phyloP scores from a whole-genome alignment of 208 protist species.

The Leishmania martiniquensis region DNA sequence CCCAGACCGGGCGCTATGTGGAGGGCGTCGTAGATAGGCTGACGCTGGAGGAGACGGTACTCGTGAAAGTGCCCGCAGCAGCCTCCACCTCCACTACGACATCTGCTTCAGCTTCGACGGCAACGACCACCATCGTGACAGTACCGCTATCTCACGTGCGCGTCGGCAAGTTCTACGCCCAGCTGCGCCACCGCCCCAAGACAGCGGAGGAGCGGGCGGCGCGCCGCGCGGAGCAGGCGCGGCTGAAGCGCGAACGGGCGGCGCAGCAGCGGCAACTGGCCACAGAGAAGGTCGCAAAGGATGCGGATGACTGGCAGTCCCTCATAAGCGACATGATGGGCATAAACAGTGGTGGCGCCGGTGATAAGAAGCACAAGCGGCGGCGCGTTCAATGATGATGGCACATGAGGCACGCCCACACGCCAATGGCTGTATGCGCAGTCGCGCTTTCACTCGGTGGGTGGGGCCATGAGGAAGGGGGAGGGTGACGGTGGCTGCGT shows the following conservation, averaged over 20 bases:
- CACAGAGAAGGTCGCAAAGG: conserved; percentile 53
- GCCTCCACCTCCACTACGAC: background rate
- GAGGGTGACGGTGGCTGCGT: too few relatives aligned
- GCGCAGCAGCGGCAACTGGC: conserved; percentile 45
- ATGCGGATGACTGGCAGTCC: conserved; percentile 75
- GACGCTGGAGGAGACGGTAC: conserved; percentile 67
- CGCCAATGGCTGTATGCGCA: too few relatives aligned
- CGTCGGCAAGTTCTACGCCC: conserved; percentile 57
- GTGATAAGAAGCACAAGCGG: conserved; percentile 10
- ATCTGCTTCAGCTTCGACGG: background rate
- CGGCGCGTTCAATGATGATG: conserved; percentile 10
- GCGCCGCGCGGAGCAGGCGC: conserved; percentile 43
- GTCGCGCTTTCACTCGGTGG: too few relatives aligned
- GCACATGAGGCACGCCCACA: background rate
- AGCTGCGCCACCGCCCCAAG: conserved; percentile 47
- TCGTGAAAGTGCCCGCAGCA: conserved; percentile 35
- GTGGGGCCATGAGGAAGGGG: too few relatives aligned
- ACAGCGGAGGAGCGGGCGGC: conserved; percentile 49
- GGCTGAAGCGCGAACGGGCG: conserved; percentile 51
- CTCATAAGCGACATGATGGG: conserved; percentile 67
- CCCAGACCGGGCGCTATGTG: conserved; percentile 40
- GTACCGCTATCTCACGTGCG: conserved; percentile 77
- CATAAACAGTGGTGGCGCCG: conserved; percentile 6
- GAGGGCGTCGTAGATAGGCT: conserved; percentile 61
- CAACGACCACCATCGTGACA: conserved; percentile 23